Conservation (phyloP, 495 filamentous ascomycete genomes). For the Hypoxylon trugodes region DNA sequence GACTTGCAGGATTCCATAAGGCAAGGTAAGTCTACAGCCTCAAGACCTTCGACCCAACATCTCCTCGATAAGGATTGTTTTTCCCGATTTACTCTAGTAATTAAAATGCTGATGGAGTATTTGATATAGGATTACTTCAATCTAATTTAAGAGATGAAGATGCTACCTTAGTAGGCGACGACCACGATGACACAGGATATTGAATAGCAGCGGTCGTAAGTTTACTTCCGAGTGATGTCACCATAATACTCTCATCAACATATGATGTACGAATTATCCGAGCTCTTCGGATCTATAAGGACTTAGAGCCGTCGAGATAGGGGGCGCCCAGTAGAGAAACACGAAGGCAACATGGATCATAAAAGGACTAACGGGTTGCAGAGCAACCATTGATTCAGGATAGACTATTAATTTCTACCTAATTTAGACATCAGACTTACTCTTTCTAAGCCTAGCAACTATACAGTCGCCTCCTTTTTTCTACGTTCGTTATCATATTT, state of each 20-base stretch:
- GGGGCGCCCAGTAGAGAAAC: too few species aligned
- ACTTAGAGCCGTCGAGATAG: too few species aligned
- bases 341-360: too few species aligned
- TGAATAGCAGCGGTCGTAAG: not conserved
- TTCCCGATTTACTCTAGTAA: not conserved
- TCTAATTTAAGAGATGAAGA: slow-evolving; percentile 22
- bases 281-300: too few species aligned
- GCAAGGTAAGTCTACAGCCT: slow-evolving; percentile 14
- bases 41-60: not conserved
- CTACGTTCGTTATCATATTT: too few species aligned
- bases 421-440: too few species aligned
- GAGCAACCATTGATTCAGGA: too few species aligned
- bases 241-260: not conserved
- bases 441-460: too few species aligned
- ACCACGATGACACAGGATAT: slow-evolving; percentile 11
- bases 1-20: slow-evolving; percentile 15
- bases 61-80: not conserved
- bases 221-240: not conserved
- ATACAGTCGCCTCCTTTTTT: too few species aligned
- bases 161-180: slow-evolving; percentile 15
- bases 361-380: too few species aligned
- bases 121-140: slow-evolving; percentile 18
- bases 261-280: too few species aligned
- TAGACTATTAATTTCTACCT: too few species aligned
- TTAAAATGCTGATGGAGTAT: slow-evolving; percentile 1